Percentiles rank a stretch among this genome's conserved stretches.
phyloP scores from a whole-genome alignment of 2,329 filamentous ascomycete genomes.

The Aspergillus clavatus region DNA sequence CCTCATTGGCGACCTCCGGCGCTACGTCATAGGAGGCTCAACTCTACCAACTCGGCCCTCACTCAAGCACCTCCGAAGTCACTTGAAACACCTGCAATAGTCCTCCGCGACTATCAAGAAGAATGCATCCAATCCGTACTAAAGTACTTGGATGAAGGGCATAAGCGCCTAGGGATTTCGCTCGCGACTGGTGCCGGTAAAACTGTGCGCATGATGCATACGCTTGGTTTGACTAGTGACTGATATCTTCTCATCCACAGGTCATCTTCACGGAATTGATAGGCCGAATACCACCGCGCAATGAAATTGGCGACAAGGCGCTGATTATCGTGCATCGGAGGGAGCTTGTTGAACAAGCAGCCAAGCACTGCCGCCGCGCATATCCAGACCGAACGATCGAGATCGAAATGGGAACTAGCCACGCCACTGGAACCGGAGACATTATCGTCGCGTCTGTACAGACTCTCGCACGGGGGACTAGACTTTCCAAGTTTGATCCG shows the following conservation, averaged over 20 bases:
- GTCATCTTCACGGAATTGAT: slow-evolving; percentile 97
- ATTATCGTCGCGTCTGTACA: slow-evolving; percentile 90
- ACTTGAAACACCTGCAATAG: slow-evolving; percentile 40
- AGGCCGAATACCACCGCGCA: slow-evolving; percentile 60
- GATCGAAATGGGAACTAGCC: slow-evolving; percentile 80
- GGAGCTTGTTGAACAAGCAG: slow-evolving; percentile 92
- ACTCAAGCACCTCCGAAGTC: slow-evolving; percentile 7
- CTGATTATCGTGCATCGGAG: slow-evolving; percentile 88
- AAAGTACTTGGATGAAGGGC: slow-evolving; percentile 61
- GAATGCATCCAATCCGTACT: slow-evolving; percentile 85
- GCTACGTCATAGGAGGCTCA: slow-evolving; percentile 18
- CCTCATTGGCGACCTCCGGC: slow-evolving; percentile 18
- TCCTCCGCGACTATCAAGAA: slow-evolving; percentile 79
- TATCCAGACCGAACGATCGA: slow-evolving; percentile 81
- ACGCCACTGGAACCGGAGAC: slow-evolving; percentile 75
- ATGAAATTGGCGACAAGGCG: slow-evolving; percentile 63
- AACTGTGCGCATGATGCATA: slow-evolving; percentile 58
- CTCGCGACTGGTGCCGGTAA: slow-evolving; percentile 86
- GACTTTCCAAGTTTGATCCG: slow-evolving; percentile 80
- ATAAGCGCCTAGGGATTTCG: slow-evolving; percentile 77
- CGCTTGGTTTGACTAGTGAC: neutral
- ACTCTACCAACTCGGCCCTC: slow-evolving; percentile 17
- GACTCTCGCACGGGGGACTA: slow-evolving; percentile 71
- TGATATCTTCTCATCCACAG: slow-evolving; percentile 40
- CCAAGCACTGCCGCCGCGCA: slow-evolving; percentile 70